Evolutionary conservation across 495 filamentous ascomycete genomes (phyloP).

Genomic region (Trichoderma orchidacearum): DNA sequence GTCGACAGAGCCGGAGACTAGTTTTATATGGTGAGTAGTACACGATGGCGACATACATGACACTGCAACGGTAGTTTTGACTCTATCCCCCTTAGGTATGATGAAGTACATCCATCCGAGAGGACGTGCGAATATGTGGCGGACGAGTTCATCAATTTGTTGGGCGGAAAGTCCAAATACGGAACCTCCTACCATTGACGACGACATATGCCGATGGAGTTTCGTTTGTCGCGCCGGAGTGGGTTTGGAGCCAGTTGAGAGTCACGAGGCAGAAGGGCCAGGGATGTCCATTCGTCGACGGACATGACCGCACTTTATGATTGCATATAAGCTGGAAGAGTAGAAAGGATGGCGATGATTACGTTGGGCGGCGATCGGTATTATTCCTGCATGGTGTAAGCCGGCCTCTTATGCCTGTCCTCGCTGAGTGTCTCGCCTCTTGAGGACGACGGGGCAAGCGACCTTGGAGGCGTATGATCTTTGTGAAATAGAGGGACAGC

Average conservation of each 20-base stretch:
- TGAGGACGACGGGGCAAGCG: no score
- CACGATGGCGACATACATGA: neutral
- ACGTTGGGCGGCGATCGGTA: neutral
- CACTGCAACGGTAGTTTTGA: neutral
- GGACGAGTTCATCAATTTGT: neutral
- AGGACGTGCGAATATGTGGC: conserved; percentile 27
- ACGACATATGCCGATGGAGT: no score
- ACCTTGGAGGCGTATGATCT: no score
- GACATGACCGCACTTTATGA: neutral
- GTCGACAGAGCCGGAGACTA: conserved; percentile 15
- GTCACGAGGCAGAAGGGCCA: no score
- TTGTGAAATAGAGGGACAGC: no score
- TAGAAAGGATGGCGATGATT: neutral
- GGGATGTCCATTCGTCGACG: no score
- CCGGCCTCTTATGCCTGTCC: no score
- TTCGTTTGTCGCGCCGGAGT: no score
- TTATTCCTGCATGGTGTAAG: neutral
- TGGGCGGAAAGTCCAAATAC: neutral
- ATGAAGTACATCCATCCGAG: conserved; percentile 54
- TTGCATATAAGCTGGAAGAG: neutral
- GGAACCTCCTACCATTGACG: neutral
- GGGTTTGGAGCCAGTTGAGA: no score
- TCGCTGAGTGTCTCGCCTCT: neutral
- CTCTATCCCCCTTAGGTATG: conserved; percentile 19
- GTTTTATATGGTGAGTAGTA: conserved; percentile 18